A percentile compares a stretch with the other conserved stretches of the same genome.
Evolutionary conservation across 257 asterid genomes (phyloP).

Genomic region (Salvia rosmarinus): DNA sequence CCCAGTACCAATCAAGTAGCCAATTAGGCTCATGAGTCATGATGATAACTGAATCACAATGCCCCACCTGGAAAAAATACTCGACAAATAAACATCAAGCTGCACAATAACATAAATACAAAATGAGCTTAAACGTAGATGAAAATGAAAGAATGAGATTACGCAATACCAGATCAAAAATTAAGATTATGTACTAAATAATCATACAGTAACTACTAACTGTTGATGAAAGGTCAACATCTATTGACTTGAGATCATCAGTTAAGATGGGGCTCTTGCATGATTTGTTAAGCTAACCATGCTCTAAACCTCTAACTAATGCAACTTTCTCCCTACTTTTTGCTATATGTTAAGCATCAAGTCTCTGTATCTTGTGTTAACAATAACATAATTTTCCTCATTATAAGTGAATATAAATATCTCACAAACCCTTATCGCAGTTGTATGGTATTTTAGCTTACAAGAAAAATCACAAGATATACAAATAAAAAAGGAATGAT

Average conservation of each 20-base stretch:
- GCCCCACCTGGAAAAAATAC: slow-evolving; percentile 62
- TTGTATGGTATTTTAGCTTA: background rate
- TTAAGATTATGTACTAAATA: no score
- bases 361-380: background rate
- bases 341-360: no score
- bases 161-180: background rate
- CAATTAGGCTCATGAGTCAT: slow-evolving; percentile 98
- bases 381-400: background rate
- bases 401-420: background rate
- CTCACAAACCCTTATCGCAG: background rate
- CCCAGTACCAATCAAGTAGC: slow-evolving; percentile 97
- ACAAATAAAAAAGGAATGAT: background rate
- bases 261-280: background rate
- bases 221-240: background rate
- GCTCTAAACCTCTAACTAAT: no score
- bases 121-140: background rate
- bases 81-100: background rate
- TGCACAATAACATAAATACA: background rate
- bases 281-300: no score
- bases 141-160: background rate
- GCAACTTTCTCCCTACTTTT: no score
- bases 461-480: background rate
- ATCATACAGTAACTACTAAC: background rate
- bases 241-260: background rate
- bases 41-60: slow-evolving; percentile 82